Base-by-base conservation (phyloP, 495 filamentous ascomycete genomes). In the Staphylotrichum longicolle region DNA sequence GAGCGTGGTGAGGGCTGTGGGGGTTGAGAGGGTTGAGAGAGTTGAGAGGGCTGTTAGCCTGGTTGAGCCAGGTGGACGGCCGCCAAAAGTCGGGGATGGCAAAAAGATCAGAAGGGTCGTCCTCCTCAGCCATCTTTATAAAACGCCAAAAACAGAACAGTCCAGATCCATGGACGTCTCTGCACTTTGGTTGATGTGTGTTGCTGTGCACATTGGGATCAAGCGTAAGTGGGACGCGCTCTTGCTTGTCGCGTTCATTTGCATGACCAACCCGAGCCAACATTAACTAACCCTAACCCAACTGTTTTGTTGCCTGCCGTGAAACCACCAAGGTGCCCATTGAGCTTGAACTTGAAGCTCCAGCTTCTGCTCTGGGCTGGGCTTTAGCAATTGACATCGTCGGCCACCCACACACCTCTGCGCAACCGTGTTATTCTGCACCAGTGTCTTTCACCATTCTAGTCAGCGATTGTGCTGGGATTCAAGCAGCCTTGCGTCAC, bases 71-170 rank as follows among this genome's bases (percentile, higher is more conserved):
- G 35, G 66, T 66, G n/a, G 76, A 74, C 20, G 73, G 70, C 50
- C 74, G 77, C 81, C 83, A 88, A 45, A 91, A 80, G 64, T 87
- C 83, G 30, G 87, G 87, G 56, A 91, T 85, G 11, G 83, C 83
- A 69, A 94, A 94, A 2, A 89, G 83, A 66, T 89, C 76, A 11
- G 80, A 78, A 34, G 65, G 62, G 50, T 85, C 77, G 39, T 78
- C 73, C 39, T 76, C 70, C 53, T 72, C 68, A 35, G 80, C 77
- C 81, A 85, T 80, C 15, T 61, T 63, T 32, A 20, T 20, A 15
- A 40, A 27, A 7, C 4, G 9, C n/a, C 27, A 41, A 42, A 7
- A 8, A 4, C n/a, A 9, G 12, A 54, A 27, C n/a, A 6, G 2
- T 10, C 5, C 4, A 9, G 27, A 27, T 40, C 52, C n/a, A 44